Conservation (phyloP, 495 filamentous ascomycete species). For the Neurospora sp. region DNA sequence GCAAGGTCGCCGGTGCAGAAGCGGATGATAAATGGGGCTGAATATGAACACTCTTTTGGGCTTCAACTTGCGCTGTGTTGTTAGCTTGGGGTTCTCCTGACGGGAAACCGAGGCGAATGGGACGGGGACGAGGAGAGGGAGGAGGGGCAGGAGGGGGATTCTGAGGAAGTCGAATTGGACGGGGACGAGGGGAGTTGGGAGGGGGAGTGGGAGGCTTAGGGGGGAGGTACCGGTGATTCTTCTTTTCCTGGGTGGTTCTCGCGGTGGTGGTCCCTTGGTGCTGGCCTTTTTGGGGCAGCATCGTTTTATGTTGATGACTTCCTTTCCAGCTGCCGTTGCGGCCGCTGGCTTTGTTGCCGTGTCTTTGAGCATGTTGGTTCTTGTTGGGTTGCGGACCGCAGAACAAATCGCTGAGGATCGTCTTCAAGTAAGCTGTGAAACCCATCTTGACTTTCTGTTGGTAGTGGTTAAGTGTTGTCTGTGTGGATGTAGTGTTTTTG, state of each 20-base stretch:
- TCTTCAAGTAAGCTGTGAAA: not conserved
- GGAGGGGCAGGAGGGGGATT: not conserved
- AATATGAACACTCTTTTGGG: not conserved
- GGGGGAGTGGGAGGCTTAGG: not conserved
- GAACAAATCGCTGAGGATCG: not conserved
- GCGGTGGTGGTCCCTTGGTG: not conserved
- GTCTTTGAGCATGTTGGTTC: not conserved
- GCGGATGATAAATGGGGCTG: not conserved
- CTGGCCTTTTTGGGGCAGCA: not conserved
- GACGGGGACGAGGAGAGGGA: not conserved
- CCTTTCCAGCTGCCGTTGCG: not conserved
- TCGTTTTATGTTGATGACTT: not conserved
- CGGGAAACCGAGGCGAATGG: not conserved
- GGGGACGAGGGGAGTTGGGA: not conserved
- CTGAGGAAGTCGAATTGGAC: not conserved
- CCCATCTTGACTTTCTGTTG: not conserved
- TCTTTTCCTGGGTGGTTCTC: not conserved
- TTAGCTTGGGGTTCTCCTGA: not conserved
- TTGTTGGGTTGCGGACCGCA: not conserved
- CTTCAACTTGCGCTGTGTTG: not conserved
- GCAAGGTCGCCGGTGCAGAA: not conserved
- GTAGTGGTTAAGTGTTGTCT: not conserved
- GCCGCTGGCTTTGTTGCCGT: not conserved
- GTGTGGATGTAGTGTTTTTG: not conserved
- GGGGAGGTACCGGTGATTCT: not conserved